Percentiles rank a stretch among this genome's conserved stretches.
Evolutionary conservation across 345 rosid genomes (phyloP).

Genomic region (Eucalyptus marginata): DNA sequence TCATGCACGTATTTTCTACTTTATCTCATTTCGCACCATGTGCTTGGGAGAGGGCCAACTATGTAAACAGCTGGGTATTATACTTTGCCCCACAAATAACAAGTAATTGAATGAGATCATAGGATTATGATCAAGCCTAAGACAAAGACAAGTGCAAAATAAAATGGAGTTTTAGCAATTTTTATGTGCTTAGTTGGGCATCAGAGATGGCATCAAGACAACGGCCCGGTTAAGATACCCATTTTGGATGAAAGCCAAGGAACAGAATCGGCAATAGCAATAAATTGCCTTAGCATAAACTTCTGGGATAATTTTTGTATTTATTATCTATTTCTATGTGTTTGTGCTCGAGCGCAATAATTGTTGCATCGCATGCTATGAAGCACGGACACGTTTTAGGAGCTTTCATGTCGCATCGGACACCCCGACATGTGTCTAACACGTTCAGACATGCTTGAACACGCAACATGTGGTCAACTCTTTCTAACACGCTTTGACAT

Average conservation of each 20-base stretch:
- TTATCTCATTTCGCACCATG: not conserved
- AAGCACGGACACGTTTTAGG: too few species aligned
- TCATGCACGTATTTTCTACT: not conserved
- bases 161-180: not conserved
- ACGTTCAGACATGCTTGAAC: too few species aligned
- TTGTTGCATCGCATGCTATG: not conserved
- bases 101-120: not conserved
- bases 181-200: not conserved
- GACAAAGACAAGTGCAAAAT: not conserved
- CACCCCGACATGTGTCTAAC: too few species aligned
- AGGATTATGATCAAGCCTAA: not conserved
- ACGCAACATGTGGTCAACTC: too few species aligned
- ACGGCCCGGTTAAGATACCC: not conserved
- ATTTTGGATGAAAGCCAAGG: not conserved
- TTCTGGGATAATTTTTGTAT: not conserved
- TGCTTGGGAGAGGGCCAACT: not conserved
- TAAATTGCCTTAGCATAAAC: not conserved
- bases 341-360: not conserved
- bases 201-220: not conserved
- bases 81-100: not conserved
- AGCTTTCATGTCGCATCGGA: rapidly evolving
- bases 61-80: not conserved
- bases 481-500: too few species aligned
- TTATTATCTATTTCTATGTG: not conserved
- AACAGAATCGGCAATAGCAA: not conserved